These are phyloP conservation scores for Neolentinus lepideus DNA, from an alignment of 1,284 basidiomycete species.

Conservation along the genomic window DNA sequence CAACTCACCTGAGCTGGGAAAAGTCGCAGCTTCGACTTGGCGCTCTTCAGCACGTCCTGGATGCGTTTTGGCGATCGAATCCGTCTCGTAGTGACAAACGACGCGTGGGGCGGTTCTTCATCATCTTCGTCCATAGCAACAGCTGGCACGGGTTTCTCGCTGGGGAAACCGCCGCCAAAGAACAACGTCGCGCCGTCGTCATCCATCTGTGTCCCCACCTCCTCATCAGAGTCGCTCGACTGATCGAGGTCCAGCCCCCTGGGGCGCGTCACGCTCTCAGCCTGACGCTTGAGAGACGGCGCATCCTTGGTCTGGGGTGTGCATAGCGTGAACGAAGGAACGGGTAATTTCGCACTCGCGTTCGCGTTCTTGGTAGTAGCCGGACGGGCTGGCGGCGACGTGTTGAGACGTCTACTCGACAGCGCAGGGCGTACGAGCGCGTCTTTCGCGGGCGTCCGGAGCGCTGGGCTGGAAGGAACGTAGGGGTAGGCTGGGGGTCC, in stretches of 20 bases:
- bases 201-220: constrained; percentile 24
- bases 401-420: background rate
- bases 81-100: constrained; percentile 65
- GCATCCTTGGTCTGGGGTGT: constrained; percentile 57
- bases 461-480: background rate
- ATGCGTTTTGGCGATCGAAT: constrained; percentile 58
- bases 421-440: background rate
- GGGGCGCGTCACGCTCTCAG: constrained; percentile 59
- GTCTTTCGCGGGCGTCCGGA: constrained; percentile 1
- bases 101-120: constrained; percentile 52
- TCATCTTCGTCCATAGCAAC: constrained; percentile 20
- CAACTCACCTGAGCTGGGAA: constrained; percentile 21
- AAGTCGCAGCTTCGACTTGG: constrained; percentile 42
- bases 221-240: constrained; percentile 40
- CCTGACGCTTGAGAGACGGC: constrained; percentile 50
- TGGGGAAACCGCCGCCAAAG: constrained; percentile 15
- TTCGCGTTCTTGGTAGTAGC: background rate
- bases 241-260: constrained; percentile 52
- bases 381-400: constrained; percentile 6
- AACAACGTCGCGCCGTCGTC: constrained; percentile 15
- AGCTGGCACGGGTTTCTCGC: constrained; percentile 30
- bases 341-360: constrained; percentile 29
- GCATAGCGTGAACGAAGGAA: constrained; percentile 46
- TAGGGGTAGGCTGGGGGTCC: background rate
- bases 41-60: constrained; percentile 41